Base-by-base conservation (phyloP, 164 flowering plant genomes). In the Vitis amurensis region DNA sequence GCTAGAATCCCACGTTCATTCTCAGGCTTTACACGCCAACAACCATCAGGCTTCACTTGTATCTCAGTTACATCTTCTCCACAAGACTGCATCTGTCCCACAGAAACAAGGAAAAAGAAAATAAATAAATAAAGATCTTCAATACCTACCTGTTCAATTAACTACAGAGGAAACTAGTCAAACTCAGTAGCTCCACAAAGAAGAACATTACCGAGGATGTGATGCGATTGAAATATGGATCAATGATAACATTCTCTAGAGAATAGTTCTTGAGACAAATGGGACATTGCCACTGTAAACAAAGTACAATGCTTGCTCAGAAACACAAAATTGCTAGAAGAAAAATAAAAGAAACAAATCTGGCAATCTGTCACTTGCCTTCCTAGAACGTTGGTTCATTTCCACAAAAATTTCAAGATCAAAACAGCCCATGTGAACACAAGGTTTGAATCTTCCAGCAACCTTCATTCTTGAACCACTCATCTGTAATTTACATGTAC, bases 241-340 rank as follows among this genome's bases (percentile, higher is more conserved):
- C 99, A 62, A 96, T 86, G 66, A 96, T 89, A 44, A 93, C 37
- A 77, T 87, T 73, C 74, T 91, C 98, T 83, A 91, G 64, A 1
- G 97, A 81, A 78, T 89, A 93, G 82, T 96, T 96, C 82, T 86
- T 90, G 29, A 93, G 86, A 80, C 99, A 96, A 61, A 96, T 88
- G 16, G 99, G 99, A 74, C 99, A 96, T 73, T 96, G 99, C 99
- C 99, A 96, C 99, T 96, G 91, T 80, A 90, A 14, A 17, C 47
- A 73, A 15, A 70, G 50, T 12, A 68, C 59, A 72, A 68, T 49
- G 58, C 16, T 16, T 13, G 64, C 19, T 58, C 15, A 37, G 15
- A 16, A 57, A 10, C 14, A 44, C 62, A 57, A 27, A 14, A 11
- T 61, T 61, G 9, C 61, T 58, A 9, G 23, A 10, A 61, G 64